Evolutionary conservation across 2,329 filamentous ascomycete species (phyloP).

Genomic region (Colletotrichum higginsianum): DNA sequence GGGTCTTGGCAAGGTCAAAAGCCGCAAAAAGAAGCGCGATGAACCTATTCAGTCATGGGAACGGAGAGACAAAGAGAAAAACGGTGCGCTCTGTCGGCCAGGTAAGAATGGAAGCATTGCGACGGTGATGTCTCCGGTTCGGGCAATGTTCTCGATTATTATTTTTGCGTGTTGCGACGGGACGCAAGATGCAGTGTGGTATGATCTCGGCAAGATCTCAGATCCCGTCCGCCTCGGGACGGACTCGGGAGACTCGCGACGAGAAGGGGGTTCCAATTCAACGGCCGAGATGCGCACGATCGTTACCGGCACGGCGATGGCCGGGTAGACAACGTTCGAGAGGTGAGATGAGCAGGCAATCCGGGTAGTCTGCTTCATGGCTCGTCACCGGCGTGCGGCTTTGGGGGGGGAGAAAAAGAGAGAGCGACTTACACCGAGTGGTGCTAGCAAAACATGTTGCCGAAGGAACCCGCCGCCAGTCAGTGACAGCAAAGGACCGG

Average conservation of each 20-base stretch:
- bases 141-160: background rate
- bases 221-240: background rate
- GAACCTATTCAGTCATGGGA: constrained; percentile 1
- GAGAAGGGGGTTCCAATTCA: background rate
- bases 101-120: background rate
- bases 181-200: constrained; percentile 3
- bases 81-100: constrained; percentile 14
- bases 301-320: background rate
- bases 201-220: background rate
- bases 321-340: background rate
- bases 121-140: background rate
- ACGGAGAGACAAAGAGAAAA: background rate
- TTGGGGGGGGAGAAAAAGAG: background rate
- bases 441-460: background rate
- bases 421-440: background rate
- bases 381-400: background rate
- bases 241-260: background rate
- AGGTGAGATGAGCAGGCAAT: background rate
- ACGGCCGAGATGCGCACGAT: background rate
- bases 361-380: too few relatives aligned
- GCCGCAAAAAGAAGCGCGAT: background rate
- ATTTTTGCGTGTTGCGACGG: background rate
- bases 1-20: constrained; percentile 8
- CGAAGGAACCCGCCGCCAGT: too few relatives aligned
- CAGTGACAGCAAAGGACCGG: background rate